These are phyloP conservation scores for Aspergillus carbonarius DNA, from an alignment of 2,329 filamentous ascomycete genomes.

Conservation along the genomic window DNA sequence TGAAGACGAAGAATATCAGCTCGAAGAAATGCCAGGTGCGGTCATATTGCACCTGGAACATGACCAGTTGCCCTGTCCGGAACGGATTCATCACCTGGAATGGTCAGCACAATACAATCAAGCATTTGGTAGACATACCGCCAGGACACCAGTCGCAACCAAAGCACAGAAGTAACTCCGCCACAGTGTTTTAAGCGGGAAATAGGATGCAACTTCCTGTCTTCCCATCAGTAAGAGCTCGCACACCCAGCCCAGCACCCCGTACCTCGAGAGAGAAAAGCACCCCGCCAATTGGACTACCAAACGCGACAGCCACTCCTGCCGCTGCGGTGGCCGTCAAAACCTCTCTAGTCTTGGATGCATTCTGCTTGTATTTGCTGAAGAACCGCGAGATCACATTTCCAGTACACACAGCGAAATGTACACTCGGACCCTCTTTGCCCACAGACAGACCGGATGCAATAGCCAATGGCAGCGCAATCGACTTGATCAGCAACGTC, in stretches of 20 bases:
- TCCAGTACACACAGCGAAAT: slow-evolving; percentile 95
- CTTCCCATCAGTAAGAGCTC: slow-evolving; percentile 15
- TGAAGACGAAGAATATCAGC: slow-evolving; percentile 82
- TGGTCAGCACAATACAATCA: background rate
- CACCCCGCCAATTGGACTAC: slow-evolving; percentile 94
- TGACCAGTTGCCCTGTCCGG: slow-evolving; percentile 93
- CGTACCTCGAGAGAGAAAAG: slow-evolving; percentile 82
- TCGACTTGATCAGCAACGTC: slow-evolving; percentile 91
- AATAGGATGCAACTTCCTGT: slow-evolving; percentile 90
- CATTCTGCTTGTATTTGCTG: slow-evolving; percentile 85
- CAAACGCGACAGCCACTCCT: slow-evolving; percentile 94
- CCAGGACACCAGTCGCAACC: slow-evolving; percentile 87
- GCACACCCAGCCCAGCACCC: background rate
- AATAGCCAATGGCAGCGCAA: slow-evolving; percentile 86
- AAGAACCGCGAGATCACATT: slow-evolving; percentile 95
- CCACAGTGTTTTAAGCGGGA: slow-evolving; percentile 97
- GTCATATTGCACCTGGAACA: slow-evolving; percentile 98
- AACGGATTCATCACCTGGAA: slow-evolving; percentile 88
- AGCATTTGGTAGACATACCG: slow-evolving; percentile 47
- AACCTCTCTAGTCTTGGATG: slow-evolving; percentile 92
- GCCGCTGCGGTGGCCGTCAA: slow-evolving; percentile 91
- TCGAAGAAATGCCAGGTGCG: slow-evolving; percentile 98
- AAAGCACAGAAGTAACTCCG: slow-evolving; percentile 96
- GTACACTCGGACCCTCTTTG: slow-evolving; percentile 97
- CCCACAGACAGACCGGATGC: slow-evolving; percentile 91